Evolutionary conservation across 1,139 yeast species (phyloP), one percentile per base, ranked within the genome.

Genomic region (Meyerozyma smithsonii): DNA sequence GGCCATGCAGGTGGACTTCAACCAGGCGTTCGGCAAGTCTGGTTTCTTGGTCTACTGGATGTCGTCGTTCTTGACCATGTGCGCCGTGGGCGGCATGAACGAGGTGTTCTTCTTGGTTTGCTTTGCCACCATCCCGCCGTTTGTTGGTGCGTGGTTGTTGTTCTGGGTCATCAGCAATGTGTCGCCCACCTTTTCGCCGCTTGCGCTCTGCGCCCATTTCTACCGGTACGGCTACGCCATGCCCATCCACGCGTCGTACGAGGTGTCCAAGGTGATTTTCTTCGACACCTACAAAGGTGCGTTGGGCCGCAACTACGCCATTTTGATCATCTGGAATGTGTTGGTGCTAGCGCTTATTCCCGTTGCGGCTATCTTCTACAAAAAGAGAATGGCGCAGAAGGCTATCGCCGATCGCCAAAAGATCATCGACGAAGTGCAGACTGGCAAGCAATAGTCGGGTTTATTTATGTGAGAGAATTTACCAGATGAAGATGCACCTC

Each of bases 151-250:
- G 44, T 66, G 77, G 59, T 47, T 76, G 42, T 54, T 75, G 40
- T 58, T 66, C 36, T 68, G 66, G 40, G 72, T 76, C 33, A 65
- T 70, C 2, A 35, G 56, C 16, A 77, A 76, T 50, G 61, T 76
- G 30, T 58, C 77, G 3, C 79, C 80, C 0, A 66, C 75, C 1
- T 64, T 75, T 38, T 56, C 74, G 0, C 76, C 80, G 0, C 61
- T 74, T 35, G 69, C 61, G 2, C 49, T 75, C 20, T 69, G 75
- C 50, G 76, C 77, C 1, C 41, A 40, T 1, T 64, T 77, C 48
- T 77, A 61, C 54, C 54, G 74, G 26, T 76, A 69, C 44, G 78
- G 79, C 0, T 74, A 75, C 49, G 79, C 75, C 2, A 60, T 74
- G 57, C 82, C 83, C 1, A 50, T 54, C 25, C 50, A 47, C 24